Evolutionary conservation across 2,329 filamentous ascomycete genomes (phyloP), one percentile per base, ranked within the genome.

Genomic region (Cercospora beticola): DNA sequence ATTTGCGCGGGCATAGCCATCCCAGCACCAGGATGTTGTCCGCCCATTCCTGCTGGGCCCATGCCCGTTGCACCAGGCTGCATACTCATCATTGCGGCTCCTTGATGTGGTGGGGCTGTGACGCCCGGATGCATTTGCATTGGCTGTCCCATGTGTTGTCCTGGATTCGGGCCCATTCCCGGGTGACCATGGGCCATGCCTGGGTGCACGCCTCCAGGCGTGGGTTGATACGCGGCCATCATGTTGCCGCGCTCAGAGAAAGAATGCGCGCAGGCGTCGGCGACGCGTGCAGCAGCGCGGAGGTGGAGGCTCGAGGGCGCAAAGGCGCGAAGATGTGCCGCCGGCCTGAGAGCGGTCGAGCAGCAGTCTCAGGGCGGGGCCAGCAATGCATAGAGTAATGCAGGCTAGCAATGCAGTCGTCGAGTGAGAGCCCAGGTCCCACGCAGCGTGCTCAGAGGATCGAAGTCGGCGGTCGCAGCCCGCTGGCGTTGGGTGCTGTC

Each of bases 71-170:
- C 85, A 70, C 90, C 88, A 31, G 89, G 90, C 71, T 90, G 90
- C 88, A 94, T 92, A 67, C 87, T 89, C 90, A 94, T 92, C 85
- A 93, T 87, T 14, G 62, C 62, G 66, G 88, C 86, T 30, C 85
- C 85, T 59, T 86, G 87, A 75, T 92, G 90, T 61, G 87, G 86
- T 21, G 91, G 90, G 40, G 87, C 90, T 67, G 91, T 91, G 30
- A 90, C 90, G 70, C 87, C 89, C 82, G 92, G 91, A 58, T 78
- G 77, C 80, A 89, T 87, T 79, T 92, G 90, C 78, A 91, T 90
- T 73, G 87, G 88, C 72, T 90, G 89, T 64, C 84, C 85, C 79
- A 90, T 90, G 73, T 88, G 89, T 77, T 91, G 89, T 73, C 87
- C 90, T 64, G 88, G 88, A 74, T 90, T 91, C 62, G 90, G 90